phyloP scores from a whole-genome alignment of 169 alveolate species.

The Cryptosporidium canis region DNA sequence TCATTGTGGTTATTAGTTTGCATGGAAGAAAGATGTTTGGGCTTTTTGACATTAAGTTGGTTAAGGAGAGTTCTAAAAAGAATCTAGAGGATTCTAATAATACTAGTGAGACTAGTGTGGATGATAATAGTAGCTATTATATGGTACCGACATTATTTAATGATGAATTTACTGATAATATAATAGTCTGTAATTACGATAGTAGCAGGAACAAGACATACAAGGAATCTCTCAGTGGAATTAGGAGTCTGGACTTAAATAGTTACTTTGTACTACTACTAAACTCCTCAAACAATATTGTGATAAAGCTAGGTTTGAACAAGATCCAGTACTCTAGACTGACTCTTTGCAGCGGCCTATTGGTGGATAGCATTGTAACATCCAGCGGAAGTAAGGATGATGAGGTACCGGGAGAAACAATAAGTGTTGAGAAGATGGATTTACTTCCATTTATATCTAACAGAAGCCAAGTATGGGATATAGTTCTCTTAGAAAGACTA shows the following conservation, averaged over 20 bases:
- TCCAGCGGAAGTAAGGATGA: not conserved
- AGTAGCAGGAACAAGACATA: not conserved
- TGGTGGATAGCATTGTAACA: not conserved
- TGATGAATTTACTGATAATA: slow-evolving; percentile 25
- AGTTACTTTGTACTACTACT: not conserved
- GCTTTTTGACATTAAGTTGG: slow-evolving; percentile 37
- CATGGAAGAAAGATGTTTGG: slow-evolving; percentile 13
- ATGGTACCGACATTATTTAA: slow-evolving; percentile 46
- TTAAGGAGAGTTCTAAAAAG: not conserved
- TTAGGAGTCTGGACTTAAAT: not conserved
- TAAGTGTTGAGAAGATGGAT: slow-evolving; percentile 4
- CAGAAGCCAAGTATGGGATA: slow-evolving; percentile 11
- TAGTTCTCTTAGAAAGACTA: not conserved
- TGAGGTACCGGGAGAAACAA: not conserved
- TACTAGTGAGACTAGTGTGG: not conserved
- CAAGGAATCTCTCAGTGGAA: not conserved
- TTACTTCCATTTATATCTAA: slow-evolving; percentile 34
- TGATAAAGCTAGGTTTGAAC: not conserved
- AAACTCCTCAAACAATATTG: not conserved
- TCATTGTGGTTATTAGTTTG: slow-evolving; percentile 18
- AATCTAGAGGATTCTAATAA: not conserved
- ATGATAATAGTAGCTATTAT: not conserved
- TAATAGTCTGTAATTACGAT: slow-evolving; percentile 13
- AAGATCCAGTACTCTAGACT: slow-evolving; percentile 24
- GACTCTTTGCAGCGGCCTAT: not conserved